Evolutionary conservation across 495 filamentous ascomycete species (phyloP), one percentile per base, ranked within the genome.

Genomic region (Lepidopterella palustris): DNA sequence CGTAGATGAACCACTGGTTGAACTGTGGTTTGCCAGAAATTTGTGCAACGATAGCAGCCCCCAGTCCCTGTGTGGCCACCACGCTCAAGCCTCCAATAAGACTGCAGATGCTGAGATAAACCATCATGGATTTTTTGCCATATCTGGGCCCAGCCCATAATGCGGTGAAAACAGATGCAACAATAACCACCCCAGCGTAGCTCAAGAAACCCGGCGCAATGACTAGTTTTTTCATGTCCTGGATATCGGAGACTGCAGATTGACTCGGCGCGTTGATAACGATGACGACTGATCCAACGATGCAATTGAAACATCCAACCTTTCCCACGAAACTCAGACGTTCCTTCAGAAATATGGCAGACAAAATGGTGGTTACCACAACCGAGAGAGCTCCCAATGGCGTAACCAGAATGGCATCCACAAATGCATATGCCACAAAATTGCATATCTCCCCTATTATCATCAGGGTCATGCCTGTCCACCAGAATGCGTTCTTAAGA

Each of bases 381-480:
- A 98, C 93, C 0, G 89, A 91, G 52, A 97, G 78, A n/a, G 93
- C 93, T 54, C 93, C 93, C 55, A 98, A 73, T 10, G 95, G 92
- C 5, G 93, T 97, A 48, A 98, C 93, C 61, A 98, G 74, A 66
- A 98, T 96, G 50, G 93, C 93, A 72, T 98, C 93, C 65, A 93
- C 92, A 69, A 98, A 97, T 47, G 90, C 89, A 70, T 98, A 98
- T 23, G 93, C 95, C 57, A 88, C 90, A 68, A 98, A 97, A 73
- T 98, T 98, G 82, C 92, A 96, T 31, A 93, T 84, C 74, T 98
- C 93, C 51, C 93, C 93, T 42, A 97, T 68, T 63, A 97, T 95
- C 93, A 98, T 98, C 69, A 98, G 77, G 20, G 82, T 90, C 95
- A 98, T 98, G 62, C 93, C 93, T 23, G 75, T 71, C 93, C 93